A percentile compares a stretch with the other conserved stretches of the same genome.
phyloP scores from a whole-genome alignment of 169 alveolate genomes.

The Eimeria necatrix region DNA sequence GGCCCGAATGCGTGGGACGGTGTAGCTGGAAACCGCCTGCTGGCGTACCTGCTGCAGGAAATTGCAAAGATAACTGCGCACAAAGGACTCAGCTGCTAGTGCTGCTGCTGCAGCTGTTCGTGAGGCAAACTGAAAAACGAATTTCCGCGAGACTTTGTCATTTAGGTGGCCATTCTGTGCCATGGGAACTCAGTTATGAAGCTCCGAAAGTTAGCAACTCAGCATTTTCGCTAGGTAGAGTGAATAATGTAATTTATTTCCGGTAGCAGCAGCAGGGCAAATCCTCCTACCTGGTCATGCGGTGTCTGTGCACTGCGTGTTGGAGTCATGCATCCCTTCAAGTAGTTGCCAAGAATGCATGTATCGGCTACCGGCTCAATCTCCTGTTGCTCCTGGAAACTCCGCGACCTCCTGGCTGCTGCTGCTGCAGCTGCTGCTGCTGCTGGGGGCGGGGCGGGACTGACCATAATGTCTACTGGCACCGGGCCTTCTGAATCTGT shows the following conservation, averaged over 20 bases:
- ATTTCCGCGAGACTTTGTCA: too few species aligned
- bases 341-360: background rate
- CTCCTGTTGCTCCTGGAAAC: background rate
- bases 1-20: conserved; percentile 49
- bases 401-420: background rate
- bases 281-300: background rate
- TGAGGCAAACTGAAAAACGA: too few species aligned
- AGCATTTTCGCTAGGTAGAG: too few species aligned
- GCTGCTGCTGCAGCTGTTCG: too few species aligned
- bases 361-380: conserved; percentile 22
- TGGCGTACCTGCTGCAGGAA: background rate
- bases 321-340: background rate
- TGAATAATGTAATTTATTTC: too few species aligned
- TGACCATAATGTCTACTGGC: conserved; percentile 44
- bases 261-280: too few species aligned
- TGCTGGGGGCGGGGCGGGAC: conserved; percentile 18
- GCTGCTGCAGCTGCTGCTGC: too few species aligned
- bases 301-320: background rate
- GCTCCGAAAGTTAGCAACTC: too few species aligned
- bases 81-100: too few species aligned
- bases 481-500: background rate
- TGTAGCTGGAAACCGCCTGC: conserved; percentile 11
- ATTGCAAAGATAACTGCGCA: too few species aligned
- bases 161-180: too few species aligned
- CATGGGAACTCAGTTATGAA: too few species aligned